Base-by-base conservation (phyloP, 164 flowering plant species). In the Vitis rotundifolia region DNA sequence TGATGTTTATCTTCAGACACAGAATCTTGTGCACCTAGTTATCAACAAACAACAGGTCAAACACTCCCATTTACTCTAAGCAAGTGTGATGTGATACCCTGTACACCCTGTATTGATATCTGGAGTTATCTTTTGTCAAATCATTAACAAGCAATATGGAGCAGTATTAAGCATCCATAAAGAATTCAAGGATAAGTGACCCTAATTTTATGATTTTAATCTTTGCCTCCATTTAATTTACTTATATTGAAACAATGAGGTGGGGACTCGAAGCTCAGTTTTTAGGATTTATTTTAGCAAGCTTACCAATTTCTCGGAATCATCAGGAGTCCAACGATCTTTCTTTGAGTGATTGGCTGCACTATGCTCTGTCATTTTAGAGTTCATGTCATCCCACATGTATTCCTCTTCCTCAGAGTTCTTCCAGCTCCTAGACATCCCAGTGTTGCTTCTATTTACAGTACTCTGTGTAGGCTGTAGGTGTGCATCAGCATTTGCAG, bases 341-440 rank as follows among this genome's bases (percentile, higher is more conserved):
- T 80, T 88, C 52, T 73, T 78, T 11, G 80, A 73, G 70, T 58
- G 79, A 67, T 69, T 82, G 59, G 75, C 58, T 15, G 74, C 82
- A 57, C 73, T 85, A 54, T 76, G 72, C 71, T 78, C 90, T 29
- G 79, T 66, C n/a, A 79, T 65, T 66, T 87, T 83, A 47, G 93
- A 78, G 68, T 80, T 85, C 82, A 85, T 79, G 64, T 88, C 89
- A 72, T 88, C 92, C 98, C 98, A 92, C 77, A 78, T 77, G 78
- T 78, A 94, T 83, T 94, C 97, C 70, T 94, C 98, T 77, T 94
- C 98, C 74, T 92, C 98, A 31, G 97, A 89, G 72, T 89, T 89
- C 71, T 91, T 88, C 98, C 97, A 92, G 85, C 79, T 92, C 71
- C 71, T 69, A 66, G 83, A 71, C 62, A 78, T 65, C 55, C 73